Evolutionary conservation across 1,284 basidiomycete genomes (phyloP).

Genomic region (Ganoderma sinense): DNA sequence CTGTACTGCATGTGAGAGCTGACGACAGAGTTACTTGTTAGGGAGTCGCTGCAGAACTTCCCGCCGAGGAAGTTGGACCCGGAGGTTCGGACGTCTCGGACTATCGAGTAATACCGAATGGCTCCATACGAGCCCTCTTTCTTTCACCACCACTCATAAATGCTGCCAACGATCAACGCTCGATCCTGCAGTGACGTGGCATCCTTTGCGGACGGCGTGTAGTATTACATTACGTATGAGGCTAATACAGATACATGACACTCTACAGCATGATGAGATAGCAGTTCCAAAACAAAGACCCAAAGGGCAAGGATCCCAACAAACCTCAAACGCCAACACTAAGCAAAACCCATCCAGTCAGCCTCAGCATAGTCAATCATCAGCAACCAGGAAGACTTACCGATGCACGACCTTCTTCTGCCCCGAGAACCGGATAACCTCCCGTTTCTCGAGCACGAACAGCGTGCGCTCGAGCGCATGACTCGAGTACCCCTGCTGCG

Average conservation of each 20-base stretch:
- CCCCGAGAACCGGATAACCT: conserved; percentile 90
- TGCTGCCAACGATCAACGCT: neutral
- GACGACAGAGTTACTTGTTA: conserved; percentile 16
- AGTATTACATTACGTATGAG: conserved; percentile 24
- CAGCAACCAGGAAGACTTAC: conserved; percentile 21
- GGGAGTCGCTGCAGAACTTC: conserved; percentile 40
- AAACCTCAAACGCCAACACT: conserved; percentile 33
- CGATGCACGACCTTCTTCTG: conserved; percentile 45
- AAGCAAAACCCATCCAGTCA: neutral
- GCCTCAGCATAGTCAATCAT: too few species aligned
- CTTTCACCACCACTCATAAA: neutral
- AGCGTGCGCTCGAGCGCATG: conserved; percentile 95
- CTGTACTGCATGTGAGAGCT: neutral
- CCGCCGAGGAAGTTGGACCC: conserved; percentile 34
- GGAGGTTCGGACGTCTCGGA: conserved; percentile 15
- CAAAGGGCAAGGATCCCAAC: neutral
- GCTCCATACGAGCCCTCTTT: neutral
- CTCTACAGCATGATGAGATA: conserved; percentile 22
- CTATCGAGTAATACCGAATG: conserved; percentile 15
- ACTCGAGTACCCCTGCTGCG: conserved; percentile 88
- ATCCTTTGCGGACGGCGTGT: conserved; percentile 3
- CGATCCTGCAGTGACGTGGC: conserved; percentile 2
- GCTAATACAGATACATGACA: conserved; percentile 24
- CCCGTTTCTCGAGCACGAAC: conserved; percentile 94
- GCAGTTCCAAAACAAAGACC: conserved; percentile 20